A percentile compares a stretch with the other conserved stretches of the same genome.
Evolutionary conservation across 1,284 basidiomycete species (phyloP).

Genomic region (Ustilago vetiveriae): DNA sequence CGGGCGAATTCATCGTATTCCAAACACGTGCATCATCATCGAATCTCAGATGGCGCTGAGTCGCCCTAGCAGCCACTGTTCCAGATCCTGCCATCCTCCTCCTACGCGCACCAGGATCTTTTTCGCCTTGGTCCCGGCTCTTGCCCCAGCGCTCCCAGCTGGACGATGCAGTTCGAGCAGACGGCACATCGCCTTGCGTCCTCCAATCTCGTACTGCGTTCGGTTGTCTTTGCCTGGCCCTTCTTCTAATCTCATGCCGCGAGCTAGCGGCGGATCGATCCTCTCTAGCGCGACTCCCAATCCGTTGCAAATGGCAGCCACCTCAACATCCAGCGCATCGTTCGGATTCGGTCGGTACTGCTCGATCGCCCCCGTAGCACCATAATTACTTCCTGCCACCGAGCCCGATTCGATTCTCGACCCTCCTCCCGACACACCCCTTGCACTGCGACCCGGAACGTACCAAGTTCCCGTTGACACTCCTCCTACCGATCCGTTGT

Average conservation of each 20-base stretch:
- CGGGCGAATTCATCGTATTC: neutral
- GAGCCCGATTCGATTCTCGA: conserved; percentile 29
- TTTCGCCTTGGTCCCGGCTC: conserved; percentile 51
- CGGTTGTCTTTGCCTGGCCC: conserved; percentile 80
- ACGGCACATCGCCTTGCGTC: conserved; percentile 77
- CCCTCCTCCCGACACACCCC: conserved; percentile 26
- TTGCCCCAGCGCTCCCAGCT: conserved; percentile 43
- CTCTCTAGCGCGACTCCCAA: conserved; percentile 79
- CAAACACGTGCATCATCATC: neutral
- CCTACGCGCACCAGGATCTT: conserved; percentile 64
- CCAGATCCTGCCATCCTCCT: conserved; percentile 83
- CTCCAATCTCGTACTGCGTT: conserved; percentile 79
- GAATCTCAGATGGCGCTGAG: conserved; percentile 20
- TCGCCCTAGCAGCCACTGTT: conserved; percentile 73
- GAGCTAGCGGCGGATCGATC: conserved; percentile 77
- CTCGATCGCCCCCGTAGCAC: conserved; percentile 35
- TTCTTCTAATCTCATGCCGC: conserved; percentile 69
- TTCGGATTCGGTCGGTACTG: conserved; percentile 78
- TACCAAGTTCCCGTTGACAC: conserved; percentile 46
- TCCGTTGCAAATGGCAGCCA: conserved; percentile 79
- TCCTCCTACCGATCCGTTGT: conserved; percentile 44
- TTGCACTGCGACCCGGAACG: conserved; percentile 14
- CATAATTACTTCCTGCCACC: conserved; percentile 38
- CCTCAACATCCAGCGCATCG: conserved; percentile 83
- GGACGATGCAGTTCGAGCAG: conserved; percentile 75